Percentiles rank a stretch among this genome's conserved stretches.
phyloP scores from a whole-genome alignment of 2,329 filamentous ascomycete species.

The Neopestalotiopsis clavispora region DNA sequence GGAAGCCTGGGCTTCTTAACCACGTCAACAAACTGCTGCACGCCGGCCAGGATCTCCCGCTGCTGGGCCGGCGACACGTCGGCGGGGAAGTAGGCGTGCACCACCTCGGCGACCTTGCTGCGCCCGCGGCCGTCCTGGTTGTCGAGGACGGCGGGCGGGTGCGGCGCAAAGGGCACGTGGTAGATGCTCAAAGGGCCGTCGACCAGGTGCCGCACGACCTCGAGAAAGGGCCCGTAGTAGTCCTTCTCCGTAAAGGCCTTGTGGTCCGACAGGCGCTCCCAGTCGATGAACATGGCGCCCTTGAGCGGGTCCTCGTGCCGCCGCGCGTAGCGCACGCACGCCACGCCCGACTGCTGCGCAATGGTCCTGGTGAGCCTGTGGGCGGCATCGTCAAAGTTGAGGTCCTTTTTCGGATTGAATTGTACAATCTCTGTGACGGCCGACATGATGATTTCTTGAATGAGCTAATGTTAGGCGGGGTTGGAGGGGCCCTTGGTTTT shows the following conservation, averaged over 20 bases:
- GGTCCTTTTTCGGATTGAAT: conserved; percentile 22
- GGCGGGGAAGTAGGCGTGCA: conserved; percentile 25
- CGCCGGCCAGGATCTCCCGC: not conserved
- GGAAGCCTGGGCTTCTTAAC: not conserved
- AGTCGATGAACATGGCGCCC: conserved; percentile 30
- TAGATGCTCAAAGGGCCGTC: conserved; percentile 16
- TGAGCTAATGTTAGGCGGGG: too few relatives aligned
- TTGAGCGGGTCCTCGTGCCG: conserved; percentile 20
- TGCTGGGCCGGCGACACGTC: conserved; percentile 15
- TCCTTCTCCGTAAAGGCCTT: conserved; percentile 23
- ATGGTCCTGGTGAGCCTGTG: conserved; percentile 20
- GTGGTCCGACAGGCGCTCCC: conserved; percentile 26
- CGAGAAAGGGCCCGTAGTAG: conserved; percentile 23
- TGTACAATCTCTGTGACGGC: conserved; percentile 31
- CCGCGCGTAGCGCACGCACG: conserved; percentile 25
- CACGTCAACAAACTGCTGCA: conserved; percentile 17
- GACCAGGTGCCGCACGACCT: conserved; percentile 15
- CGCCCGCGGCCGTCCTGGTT: conserved; percentile 15
- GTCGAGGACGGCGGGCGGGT: conserved; percentile 21
- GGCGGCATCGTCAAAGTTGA: conserved; percentile 13
- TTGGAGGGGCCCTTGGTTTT: too few relatives aligned
- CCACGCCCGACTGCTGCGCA: conserved; percentile 25
- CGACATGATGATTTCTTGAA: conserved; percentile 23
- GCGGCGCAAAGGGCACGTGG: conserved; percentile 27
- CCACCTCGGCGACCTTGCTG: conserved; percentile 23